Base-by-base conservation (phyloP, 495 filamentous ascomycete genomes). In the Physcia stellaris region DNA sequence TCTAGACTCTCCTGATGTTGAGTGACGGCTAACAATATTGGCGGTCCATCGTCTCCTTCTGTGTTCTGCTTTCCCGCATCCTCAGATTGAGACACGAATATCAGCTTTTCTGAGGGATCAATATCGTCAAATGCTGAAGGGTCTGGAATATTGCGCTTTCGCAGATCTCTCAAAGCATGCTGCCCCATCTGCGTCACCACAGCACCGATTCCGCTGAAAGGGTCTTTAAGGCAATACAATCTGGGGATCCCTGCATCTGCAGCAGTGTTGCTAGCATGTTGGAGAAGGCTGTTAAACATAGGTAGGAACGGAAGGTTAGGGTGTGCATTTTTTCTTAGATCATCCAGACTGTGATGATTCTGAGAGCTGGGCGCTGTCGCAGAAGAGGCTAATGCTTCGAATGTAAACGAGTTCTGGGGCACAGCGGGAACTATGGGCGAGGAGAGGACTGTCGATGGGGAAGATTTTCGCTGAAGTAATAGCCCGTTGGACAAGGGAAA, bases 191-290 rank as follows among this genome's bases (percentile, higher is more conserved):
- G 59, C 13, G 77, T 74, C 11, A 94, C 79, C 26, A 95, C 77
- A 30, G 87, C 52, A 1, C 88, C 90, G 55, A 94, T 69, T 49
- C 95, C 86, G 2, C 84, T 66, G 41, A 95, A 62, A 22, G 90
- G 90, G 53, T 94, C 81, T 4, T 79, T 92, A 18, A 98, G 67
- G 23, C 80, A 83, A 41, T 86, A 92, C 1, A 94, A 62, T 21
- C 81, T 69, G 3, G 88, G 88, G 52, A 84, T 73, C 28, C 79
- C 71, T 20, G 73, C 62, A 38, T 67, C 69, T 59, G 70, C 48
- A 67, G 53, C 35, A n/a, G n/a, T n/a, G 63, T 68, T 41, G 64
- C 63, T 37, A 65, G 48, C 41, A 32, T 38, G 27, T 27, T 41
- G 23, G 7, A 47, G 21, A 27, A 41, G 5, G 59, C 67, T 18